Percentiles rank a stretch among this genome's conserved stretches.
Conservation (phyloP, 176 grass and related monocot species). For the Hordeum marinum region DNA sequence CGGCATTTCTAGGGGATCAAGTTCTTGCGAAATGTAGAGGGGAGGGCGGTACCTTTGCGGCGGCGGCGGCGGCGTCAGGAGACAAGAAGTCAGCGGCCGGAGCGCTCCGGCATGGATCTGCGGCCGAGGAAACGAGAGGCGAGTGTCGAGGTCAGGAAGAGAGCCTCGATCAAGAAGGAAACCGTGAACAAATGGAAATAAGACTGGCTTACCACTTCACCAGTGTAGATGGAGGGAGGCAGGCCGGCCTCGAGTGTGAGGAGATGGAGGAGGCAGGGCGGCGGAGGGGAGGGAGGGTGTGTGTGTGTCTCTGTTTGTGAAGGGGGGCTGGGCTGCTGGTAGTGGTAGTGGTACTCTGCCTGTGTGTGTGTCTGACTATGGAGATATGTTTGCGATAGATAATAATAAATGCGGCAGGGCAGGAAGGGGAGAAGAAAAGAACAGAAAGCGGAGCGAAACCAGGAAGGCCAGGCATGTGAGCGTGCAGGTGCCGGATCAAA, state of each 20-base stretch:
- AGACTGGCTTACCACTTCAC: background rate
- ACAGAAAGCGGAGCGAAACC: background rate
- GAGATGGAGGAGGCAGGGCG: background rate
- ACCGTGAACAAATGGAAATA: background rate
- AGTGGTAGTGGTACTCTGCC: background rate
- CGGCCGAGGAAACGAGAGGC: background rate
- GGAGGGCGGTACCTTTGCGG: conserved; percentile 16
- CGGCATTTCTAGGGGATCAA: background rate
- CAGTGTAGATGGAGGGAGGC: background rate
- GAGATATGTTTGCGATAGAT: background rate
- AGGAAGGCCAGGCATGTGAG: background rate
- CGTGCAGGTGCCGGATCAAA: conserved; percentile 4
- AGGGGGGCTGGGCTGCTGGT: background rate
- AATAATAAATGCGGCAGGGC: conserved; percentile 26
- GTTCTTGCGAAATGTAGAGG: background rate
- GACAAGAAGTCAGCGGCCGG: background rate
- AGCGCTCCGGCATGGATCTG: conserved; percentile 18
- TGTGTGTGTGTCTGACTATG: background rate
- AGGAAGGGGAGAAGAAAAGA: background rate
- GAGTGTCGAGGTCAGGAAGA: background rate
- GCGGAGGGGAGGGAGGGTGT: background rate
- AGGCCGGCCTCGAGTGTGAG: background rate
- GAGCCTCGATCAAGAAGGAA: background rate
- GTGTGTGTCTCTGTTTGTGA: background rate
- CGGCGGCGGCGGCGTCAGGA: background rate